Percentiles rank a stretch among this genome's conserved stretches.
Conservation (phyloP, 148 eudicot species). For the Rhododendron williamsianum region DNA sequence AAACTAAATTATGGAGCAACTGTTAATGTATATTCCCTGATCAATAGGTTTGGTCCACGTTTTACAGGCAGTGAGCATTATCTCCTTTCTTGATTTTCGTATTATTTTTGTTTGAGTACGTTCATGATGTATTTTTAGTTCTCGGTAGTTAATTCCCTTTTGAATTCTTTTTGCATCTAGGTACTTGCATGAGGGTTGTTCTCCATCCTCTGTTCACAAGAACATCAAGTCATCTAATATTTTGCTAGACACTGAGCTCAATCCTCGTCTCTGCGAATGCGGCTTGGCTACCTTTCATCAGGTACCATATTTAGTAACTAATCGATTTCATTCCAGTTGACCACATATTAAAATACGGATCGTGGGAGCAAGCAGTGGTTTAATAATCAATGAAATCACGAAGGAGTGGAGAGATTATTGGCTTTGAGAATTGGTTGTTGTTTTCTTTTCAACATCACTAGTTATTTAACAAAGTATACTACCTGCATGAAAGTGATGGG, state of each 20-base stretch:
- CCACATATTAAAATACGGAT: neutral
- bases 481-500: neutral
- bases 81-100: neutral
- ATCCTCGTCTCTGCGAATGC: constrained; percentile 56
- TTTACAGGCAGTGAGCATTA: neutral
- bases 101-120: neutral
- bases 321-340: neutral
- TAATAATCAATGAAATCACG: neutral
- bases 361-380: neutral
- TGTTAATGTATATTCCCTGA: neutral
- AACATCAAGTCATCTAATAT: constrained; percentile 60
- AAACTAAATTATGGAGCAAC: neutral
- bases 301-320: constrained; percentile 19
- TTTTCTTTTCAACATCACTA: neutral
- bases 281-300: constrained; percentile 46
- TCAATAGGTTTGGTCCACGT: constrained; percentile 7
- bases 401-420: neutral
- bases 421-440: neutral
- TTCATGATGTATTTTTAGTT: neutral
- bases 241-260: constrained; percentile 61
- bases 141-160: neutral
- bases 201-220: constrained; percentile 45
- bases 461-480: neutral
- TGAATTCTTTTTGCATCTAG: constrained; percentile 16
- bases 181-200: constrained; percentile 63